Percentiles rank a stretch among this genome's conserved stretches.
These are phyloP conservation scores for Cercospora sesami DNA, from an alignment of 2,329 filamentous ascomycete species.

Conservation along the genomic window DNA sequence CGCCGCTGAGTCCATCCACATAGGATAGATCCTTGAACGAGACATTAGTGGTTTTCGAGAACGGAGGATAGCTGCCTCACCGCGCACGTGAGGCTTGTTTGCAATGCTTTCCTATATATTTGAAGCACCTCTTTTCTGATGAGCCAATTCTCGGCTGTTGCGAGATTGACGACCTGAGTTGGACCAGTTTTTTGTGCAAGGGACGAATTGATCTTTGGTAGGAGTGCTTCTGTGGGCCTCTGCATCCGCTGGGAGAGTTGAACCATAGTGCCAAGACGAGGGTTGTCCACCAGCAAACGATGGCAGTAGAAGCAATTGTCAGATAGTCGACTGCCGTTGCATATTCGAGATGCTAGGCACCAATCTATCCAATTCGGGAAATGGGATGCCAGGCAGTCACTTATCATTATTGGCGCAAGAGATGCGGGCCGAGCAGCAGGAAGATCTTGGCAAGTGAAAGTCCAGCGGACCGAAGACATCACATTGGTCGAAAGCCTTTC, in stretches of 20 bases:
- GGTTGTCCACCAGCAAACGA: not conserved
- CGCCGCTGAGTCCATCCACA: not conserved
- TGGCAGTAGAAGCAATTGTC: not conserved
- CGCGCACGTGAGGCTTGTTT: not conserved
- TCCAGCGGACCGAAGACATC: not conserved
- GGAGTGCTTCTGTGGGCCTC: not conserved
- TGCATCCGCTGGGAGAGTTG: not conserved
- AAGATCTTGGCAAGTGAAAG: not conserved
- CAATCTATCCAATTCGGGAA: not conserved
- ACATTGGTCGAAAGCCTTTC: not conserved
- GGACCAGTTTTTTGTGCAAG: not conserved
- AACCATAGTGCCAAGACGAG: not conserved
- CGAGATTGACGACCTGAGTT: not conserved
- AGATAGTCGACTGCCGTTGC: not conserved
- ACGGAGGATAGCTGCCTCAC: not conserved
- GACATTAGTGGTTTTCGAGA: not conserved
- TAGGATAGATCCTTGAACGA: not conserved
- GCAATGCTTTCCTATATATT: not conserved
- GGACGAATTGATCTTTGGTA: not conserved
- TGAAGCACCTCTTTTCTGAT: not conserved
- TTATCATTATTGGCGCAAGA: not conserved
- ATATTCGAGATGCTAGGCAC: not conserved
- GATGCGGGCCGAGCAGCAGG: not conserved
- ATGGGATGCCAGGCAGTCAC: not conserved
- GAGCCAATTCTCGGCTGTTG: not conserved